Evolutionary conservation across 768 basidiomycete genomes (phyloP), one percentile per base, ranked within the genome.

Genomic region (Calvatia gigantea): DNA sequence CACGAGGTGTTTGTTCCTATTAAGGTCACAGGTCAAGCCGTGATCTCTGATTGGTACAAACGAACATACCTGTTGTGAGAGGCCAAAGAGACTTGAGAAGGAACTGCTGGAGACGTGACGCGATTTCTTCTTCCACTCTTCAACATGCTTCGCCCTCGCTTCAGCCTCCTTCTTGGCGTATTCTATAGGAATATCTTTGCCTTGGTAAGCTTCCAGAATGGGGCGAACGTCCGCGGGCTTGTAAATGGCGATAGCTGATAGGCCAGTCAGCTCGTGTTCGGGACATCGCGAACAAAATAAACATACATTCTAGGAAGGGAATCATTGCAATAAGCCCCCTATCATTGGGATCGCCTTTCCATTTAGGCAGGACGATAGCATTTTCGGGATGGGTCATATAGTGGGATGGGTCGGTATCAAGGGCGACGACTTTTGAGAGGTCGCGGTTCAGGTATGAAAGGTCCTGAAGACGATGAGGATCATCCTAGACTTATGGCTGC

Each of bases 391-490:
- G 90, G 0, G 87, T 78, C 32, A 76, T 71, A 17, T 82, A 77
- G 64, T 94, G 92, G 29, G 93, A 90, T 5, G 87, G 74, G 60
- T 89, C 74, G 0, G 94, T 90, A 67, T 98, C 97, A 28, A 99
- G 80, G 27, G 90, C 65, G 64, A 98, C 76, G 46, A 95, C 93
- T 74, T 92, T 94, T 48, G 86, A 87, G 5, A 96, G 83, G 67
- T 95, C 92, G 45, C 97, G 89, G 71, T 98, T 98, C 29, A 99
- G 81, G 69, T 94, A 98, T 0, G 93, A 89, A 21, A 98, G 77
- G 66, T 99, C 97, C 85, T 91, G 60, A n/a, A n/a, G 7, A 45
- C 46, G 27, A 35, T 31, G 8, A 35, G 19, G 17, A 33, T 47
- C 15, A 7, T 25, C 35, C 43, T n/a, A n/a, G n/a, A n/a, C n/a